Conservation (phyloP, 495 filamentous ascomycete genomes). For the Podospora pseudocomata region DNA sequence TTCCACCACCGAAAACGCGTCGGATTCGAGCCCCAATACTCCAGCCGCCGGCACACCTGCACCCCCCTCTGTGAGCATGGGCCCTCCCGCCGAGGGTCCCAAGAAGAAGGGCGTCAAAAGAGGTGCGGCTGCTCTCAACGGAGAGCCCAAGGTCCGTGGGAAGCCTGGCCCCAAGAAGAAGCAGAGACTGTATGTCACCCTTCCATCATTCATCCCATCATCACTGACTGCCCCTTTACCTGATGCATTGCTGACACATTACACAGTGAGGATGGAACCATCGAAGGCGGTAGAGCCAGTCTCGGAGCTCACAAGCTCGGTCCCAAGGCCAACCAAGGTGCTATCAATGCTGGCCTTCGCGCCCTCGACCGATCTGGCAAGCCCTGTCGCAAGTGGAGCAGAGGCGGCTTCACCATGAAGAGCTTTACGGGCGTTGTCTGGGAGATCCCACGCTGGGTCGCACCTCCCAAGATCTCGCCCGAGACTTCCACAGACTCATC, state of each 20-base stretch:
- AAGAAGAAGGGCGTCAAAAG: slow-evolving; percentile 59
- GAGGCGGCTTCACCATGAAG: slow-evolving; percentile 76
- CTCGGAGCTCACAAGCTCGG: slow-evolving; percentile 69
- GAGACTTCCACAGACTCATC: slow-evolving; percentile 34
- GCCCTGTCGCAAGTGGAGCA: slow-evolving; percentile 88
- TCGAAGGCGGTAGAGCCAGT: slow-evolving; percentile 47
- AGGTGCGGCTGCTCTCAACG: slow-evolving; percentile 45
- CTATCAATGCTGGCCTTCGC: slow-evolving; percentile 93
- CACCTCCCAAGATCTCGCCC: slow-evolving; percentile 54
- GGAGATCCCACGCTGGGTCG: slow-evolving; percentile 80
- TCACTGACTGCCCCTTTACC: slow-evolving; percentile 14
- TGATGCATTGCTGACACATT: neutral
- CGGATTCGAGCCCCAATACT: slow-evolving; percentile 46
- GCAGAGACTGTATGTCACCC: slow-evolving; percentile 72
- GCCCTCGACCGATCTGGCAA: slow-evolving; percentile 87
- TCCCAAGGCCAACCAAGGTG: slow-evolving; percentile 95
- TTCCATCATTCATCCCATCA: neutral
- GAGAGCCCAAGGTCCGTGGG: slow-evolving; percentile 59
- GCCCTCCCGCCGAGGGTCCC: slow-evolving; percentile 52
- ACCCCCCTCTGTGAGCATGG: slow-evolving; percentile 44
- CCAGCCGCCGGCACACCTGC: slow-evolving; percentile 44
- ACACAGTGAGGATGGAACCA: slow-evolving; percentile 57
- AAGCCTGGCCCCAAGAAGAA: slow-evolving; percentile 97
- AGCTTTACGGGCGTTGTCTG: slow-evolving; percentile 89
- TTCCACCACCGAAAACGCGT: slow-evolving; percentile 45